Evolutionary conservation across 805 yeast genomes (phyloP), one percentile per base, ranked within the genome.

Genomic region (Lachancea kluyveri): DNA sequence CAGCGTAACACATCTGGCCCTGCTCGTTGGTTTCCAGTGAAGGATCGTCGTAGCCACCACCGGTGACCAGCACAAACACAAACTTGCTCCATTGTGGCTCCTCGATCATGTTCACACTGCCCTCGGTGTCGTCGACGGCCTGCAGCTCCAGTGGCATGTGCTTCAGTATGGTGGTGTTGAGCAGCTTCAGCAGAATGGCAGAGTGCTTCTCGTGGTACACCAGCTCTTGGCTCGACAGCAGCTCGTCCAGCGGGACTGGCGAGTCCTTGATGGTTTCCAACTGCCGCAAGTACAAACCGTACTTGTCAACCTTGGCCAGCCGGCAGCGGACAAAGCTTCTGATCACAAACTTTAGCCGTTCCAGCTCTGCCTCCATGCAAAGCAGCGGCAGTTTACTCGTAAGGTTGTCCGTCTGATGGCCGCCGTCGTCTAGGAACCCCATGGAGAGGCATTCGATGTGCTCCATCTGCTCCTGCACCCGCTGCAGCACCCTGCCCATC

Each of bases 341-440:
- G n/a, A 88, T 65, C 21, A 90, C 57, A 52, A 79, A 92, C 46
- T 79, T 85, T 18, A 86, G 72, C 35, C 98, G 64, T 47, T 92
- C 97, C 15, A 92, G 68, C 45, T 92, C 97, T 9, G 94, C 80
- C 51, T 92, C 98, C 45, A 90, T 78, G 15, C 94, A 73, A 63
- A 92, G 74, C 27, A 88, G 64, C 36, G 83, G 79, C 36, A 90
- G 59, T 50, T 88, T 88, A 57, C 78, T 77, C 40, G 79, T 84
- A 31, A 61, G 66, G 14, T 46, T 47, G 27, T 41, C 50, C 21
- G 41, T 37, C 10, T 30, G 36, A 4, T 37, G 31, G 5, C 15
- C 12, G 14, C 21, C 11, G 26, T 77, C 77, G 25, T 68, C 65
- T 30, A 73, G 74, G 31, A 81, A 83, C 34, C 82, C 88, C 49